A percentile compares a stretch with the other conserved stretches of the same genome.
Evolutionary conservation across 352 stramenopile species (phyloP).

Genomic region (Phytophthora sojae): DNA sequence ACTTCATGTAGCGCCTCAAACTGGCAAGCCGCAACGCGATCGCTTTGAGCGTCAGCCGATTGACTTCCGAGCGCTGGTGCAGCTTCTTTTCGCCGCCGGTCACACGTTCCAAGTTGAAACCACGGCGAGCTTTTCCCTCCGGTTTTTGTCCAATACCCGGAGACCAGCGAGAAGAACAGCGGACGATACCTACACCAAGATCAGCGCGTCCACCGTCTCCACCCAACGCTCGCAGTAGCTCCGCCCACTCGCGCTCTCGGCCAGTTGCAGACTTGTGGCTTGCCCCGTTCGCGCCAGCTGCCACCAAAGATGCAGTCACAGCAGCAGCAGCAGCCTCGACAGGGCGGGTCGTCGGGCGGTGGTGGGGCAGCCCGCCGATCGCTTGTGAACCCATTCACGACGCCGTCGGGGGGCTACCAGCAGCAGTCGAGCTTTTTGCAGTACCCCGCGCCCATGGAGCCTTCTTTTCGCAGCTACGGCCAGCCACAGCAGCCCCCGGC

Average conservation of each 20-base stretch:
- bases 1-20: not conserved
- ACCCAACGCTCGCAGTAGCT: slow-evolving; percentile 20
- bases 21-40: not conserved
- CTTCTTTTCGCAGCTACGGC: slow-evolving; percentile 35
- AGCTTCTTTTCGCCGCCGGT: slow-evolving; percentile 25
- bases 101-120: slow-evolving; percentile 24
- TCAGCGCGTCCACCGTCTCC: slow-evolving; percentile 19
- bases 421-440: slow-evolving; percentile 32
- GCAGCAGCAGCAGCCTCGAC: slow-evolving; percentile 11
- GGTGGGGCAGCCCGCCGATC: slow-evolving; percentile 21
- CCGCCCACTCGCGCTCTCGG: slow-evolving; percentile 14
- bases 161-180: slow-evolving; percentile 17
- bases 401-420: slow-evolving; percentile 9
- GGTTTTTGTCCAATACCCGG: slow-evolving; percentile 42
- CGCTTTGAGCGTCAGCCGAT: not conserved
- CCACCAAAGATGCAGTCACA: slow-evolving; percentile 18
- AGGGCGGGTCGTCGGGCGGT: slow-evolving; percentile 1
- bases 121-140: slow-evolving; percentile 4
- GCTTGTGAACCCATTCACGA: slow-evolving; percentile 22
- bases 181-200: slow-evolving; percentile 29
- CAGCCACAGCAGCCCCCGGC: slow-evolving; percentile 26
- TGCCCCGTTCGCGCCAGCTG: not conserved
- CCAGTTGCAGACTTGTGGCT: slow-evolving; percentile 7
- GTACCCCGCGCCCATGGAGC: slow-evolving; percentile 40
- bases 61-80: slow-evolving; percentile 7